Evolutionary conservation across 306 rosid species (phyloP).

Genomic region (Lathyrus aphaca): DNA sequence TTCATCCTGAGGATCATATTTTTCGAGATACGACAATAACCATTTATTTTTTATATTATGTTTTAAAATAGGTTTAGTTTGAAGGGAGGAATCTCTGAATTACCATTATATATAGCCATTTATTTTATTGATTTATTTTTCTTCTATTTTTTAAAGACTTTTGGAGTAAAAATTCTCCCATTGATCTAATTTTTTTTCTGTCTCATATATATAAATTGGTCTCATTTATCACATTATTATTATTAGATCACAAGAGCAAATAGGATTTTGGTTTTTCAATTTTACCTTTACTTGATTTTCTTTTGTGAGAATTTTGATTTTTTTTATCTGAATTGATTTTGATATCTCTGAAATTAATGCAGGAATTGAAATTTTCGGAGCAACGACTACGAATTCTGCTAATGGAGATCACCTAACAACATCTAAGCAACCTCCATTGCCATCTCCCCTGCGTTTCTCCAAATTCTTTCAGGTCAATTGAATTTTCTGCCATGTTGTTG

Average conservation of each 20-base stretch:
- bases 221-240: constrained; percentile 41
- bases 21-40: too few species aligned
- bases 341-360: constrained; percentile 36
- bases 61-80: too few species aligned
- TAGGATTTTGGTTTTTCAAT: constrained; percentile 44
- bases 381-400: constrained; percentile 66
- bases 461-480: constrained; percentile 76
- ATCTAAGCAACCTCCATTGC: constrained; percentile 72
- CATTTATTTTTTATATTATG: too few species aligned
- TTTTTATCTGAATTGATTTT: constrained; percentile 24
- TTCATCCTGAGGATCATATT: too few species aligned
- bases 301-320: constrained; percentile 1
- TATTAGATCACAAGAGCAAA: constrained; percentile 41
- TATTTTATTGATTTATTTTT: too few species aligned
- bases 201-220: constrained; percentile 52
- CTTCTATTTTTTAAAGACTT: neutral
- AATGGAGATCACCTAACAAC: too few species aligned
- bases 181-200: constrained; percentile 33
- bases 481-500: neutral
- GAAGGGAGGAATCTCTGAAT: too few species aligned
- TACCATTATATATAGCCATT: too few species aligned
- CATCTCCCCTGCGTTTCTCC: constrained; percentile 88
- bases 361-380: constrained; percentile 39
- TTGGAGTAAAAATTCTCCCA: neutral
- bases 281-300: constrained; percentile 14